phyloP scores from a whole-genome alignment of 2,329 filamentous ascomycete species.

The Penicillium sp. region DNA sequence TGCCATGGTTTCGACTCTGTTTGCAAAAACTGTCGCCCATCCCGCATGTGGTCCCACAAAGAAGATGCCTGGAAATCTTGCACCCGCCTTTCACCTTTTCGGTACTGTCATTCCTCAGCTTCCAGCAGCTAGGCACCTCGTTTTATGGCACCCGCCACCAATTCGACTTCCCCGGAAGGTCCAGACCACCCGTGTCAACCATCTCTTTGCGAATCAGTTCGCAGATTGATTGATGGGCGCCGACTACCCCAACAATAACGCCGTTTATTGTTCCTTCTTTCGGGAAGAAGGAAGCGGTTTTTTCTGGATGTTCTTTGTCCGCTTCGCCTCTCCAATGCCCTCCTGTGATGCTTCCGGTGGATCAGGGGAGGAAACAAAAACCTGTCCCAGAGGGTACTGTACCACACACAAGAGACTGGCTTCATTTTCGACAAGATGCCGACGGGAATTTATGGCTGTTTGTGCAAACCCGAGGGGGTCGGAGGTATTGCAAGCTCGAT shows the following conservation, averaged over 20 bases:
- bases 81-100: conserved; percentile 47
- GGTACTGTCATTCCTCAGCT: conserved; percentile 17
- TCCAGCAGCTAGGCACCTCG: conserved; percentile 47
- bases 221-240: conserved; percentile 62
- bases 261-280: conserved; percentile 37
- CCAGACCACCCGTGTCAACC: conserved; percentile 71
- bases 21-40: conserved; percentile 36
- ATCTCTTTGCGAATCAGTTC: conserved; percentile 61
- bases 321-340: conserved; percentile 66
- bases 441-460: conserved; percentile 20
- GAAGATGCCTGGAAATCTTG: conserved; percentile 41
- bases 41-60: conserved; percentile 55
- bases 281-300: conserved; percentile 71
- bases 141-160: conserved; percentile 58
- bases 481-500: conserved; percentile 14
- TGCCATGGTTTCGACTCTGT: conserved; percentile 13
- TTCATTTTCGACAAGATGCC: conserved; percentile 12
- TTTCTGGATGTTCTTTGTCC: conserved; percentile 95
- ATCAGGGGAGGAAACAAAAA: conserved; percentile 87
- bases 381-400: conserved; percentile 87
- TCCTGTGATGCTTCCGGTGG: conserved; percentile 50
- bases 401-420: conserved; percentile 71
- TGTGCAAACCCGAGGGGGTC: conserved; percentile 34
- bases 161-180: conserved; percentile 52
- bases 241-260: conserved; percentile 45